Evolutionary conservation across 306 rosid genomes (phyloP).

Genomic region (Lathyrus aphaca): DNA sequence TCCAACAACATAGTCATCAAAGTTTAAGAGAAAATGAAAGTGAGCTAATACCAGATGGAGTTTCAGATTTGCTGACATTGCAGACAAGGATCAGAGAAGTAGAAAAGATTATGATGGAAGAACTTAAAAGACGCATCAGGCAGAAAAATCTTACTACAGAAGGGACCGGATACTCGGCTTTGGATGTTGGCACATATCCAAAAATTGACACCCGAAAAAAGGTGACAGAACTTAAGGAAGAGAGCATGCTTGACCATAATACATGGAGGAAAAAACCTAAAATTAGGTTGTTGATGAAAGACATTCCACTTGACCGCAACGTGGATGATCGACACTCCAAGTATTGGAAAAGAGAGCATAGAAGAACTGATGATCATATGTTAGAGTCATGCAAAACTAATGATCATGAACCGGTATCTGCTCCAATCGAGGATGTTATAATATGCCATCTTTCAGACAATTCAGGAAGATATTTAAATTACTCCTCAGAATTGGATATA

Average conservation of each 20-base stretch:
- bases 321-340: conserved; percentile 50
- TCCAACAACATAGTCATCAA: conserved; percentile 44
- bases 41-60: conserved; percentile 44
- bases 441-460: conserved; percentile 35
- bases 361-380: conserved; percentile 62
- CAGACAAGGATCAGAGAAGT: conserved; percentile 61
- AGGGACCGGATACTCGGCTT: conserved; percentile 35
- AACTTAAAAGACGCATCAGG: conserved; percentile 51
- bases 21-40: conserved; percentile 41
- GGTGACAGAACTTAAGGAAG: conserved; percentile 43
- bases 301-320: conserved; percentile 76
- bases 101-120: conserved; percentile 59
- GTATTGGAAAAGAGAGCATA: conserved; percentile 52
- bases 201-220: conserved; percentile 41
- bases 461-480: conserved; percentile 40
- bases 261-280: conserved; percentile 51
- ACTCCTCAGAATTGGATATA: conserved; percentile 55
- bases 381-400: conserved; percentile 71
- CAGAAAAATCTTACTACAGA: conserved; percentile 38
- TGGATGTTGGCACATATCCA: conserved; percentile 32
- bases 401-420: conserved; percentile 48
- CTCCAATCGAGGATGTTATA: conserved; percentile 44
- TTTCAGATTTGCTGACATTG: conserved; percentile 70
- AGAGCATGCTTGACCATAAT: conserved; percentile 34
- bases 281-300: conserved; percentile 66